Conservation (phyloP, 345 rosid species). For the Stellera chamaejasme region DNA sequence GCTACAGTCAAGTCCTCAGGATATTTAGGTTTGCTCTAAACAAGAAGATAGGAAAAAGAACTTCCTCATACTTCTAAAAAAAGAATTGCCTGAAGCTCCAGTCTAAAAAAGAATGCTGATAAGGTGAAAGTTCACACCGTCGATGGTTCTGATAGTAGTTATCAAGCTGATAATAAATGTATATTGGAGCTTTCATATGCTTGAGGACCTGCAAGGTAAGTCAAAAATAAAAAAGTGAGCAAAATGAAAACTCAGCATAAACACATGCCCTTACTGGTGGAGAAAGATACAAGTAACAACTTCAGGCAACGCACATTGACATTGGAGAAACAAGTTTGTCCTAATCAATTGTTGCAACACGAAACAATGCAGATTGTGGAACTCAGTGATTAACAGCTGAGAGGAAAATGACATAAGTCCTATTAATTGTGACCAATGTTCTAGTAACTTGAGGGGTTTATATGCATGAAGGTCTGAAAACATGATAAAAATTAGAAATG, state of each 20-base stretch:
- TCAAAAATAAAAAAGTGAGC: constrained; percentile 3
- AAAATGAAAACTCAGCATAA: constrained; percentile 1
- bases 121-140: constrained; percentile 36
- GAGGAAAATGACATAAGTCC: no score
- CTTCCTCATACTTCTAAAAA: not conserved
- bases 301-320: not conserved
- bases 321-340: no score
- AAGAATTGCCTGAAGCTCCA: constrained; percentile 3
- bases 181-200: constrained; percentile 82
- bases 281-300: not conserved
- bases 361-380: not conserved
- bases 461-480: no score
- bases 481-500: no score
- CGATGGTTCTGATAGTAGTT: constrained; percentile 85
- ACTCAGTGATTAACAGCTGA: not conserved
- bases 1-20: no score
- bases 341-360: no score
- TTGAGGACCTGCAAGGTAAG: constrained; percentile 45
- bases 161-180: constrained; percentile 78
- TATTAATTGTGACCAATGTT: no score
- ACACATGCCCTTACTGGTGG: not conserved
- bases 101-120: constrained; percentile 3
- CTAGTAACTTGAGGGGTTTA: no score
- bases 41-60: not conserved
- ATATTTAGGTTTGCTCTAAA: not conserved